Conservation (phyloP, 1,284 basidiomycete species). For the Leccinum solheimii region DNA sequence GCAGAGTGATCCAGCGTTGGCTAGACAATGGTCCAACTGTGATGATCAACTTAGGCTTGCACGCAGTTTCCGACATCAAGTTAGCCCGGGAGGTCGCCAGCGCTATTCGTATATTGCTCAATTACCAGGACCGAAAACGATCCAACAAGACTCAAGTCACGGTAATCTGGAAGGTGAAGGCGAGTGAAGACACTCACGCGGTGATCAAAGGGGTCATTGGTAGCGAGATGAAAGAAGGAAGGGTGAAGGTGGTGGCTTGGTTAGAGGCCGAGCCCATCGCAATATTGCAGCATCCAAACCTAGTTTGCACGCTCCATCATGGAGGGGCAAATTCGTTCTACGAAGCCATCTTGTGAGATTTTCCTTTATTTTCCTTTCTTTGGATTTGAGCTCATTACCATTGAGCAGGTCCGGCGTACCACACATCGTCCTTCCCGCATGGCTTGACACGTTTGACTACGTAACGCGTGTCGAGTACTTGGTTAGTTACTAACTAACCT, state of each 20-base stretch:
- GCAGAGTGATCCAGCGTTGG: constrained; percentile 7
- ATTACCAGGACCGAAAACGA: not conserved
- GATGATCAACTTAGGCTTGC: constrained; percentile 9
- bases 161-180: constrained; percentile 9
- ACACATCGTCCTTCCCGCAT: constrained; percentile 13
- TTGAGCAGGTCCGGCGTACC: constrained; percentile 8
- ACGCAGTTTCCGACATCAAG: not conserved
- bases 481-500: not conserved
- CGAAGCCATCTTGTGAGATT: constrained; percentile 13
- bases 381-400: not conserved
- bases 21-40: constrained; percentile 14
- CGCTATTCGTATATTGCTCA: constrained; percentile 8
- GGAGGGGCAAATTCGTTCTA: constrained; percentile 20
- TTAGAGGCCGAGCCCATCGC: constrained; percentile 12
- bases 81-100: constrained; percentile 3
- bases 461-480: constrained; percentile 9
- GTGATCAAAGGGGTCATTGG: constrained; percentile 2
- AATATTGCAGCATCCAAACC: constrained; percentile 12
- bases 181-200: not conserved
- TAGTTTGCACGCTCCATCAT: constrained; percentile 15
- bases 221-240: not conserved
- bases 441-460: constrained; percentile 18
- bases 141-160: not conserved
- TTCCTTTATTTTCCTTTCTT: not conserved
- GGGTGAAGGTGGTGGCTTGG: constrained; percentile 1